Conservation (phyloP, 2,329 filamentous ascomycete genomes). For the Rhexocercosporidium sp. region DNA sequence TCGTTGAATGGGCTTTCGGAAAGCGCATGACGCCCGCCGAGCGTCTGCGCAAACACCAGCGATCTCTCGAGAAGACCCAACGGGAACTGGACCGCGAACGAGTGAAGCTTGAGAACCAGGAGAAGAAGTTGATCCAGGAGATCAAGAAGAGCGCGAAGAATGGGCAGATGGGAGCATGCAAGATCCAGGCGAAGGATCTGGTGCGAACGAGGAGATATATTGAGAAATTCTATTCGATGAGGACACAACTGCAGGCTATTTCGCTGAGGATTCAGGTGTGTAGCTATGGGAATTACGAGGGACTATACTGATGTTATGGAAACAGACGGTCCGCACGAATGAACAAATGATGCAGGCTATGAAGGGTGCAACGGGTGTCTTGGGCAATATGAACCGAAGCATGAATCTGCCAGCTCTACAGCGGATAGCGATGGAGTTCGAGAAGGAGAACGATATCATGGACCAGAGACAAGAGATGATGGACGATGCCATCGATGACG, state of each 20-base stretch:
- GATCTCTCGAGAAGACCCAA: constrained; percentile 96
- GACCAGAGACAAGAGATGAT: constrained; percentile 99
- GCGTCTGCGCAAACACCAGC: constrained; percentile 90
- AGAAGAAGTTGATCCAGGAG: constrained; percentile 94
- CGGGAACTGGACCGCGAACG: constrained; percentile 94
- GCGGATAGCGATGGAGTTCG: constrained; percentile 98
- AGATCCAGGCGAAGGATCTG: constrained; percentile 97
- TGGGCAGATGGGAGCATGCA: constrained; percentile 96
- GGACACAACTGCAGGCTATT: constrained; percentile 95
- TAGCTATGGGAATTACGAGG: neutral
- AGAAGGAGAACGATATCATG: constrained; percentile 99
- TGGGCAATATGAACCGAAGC: constrained; percentile 95
- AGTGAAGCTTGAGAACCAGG: constrained; percentile 95
- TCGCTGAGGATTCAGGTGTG: constrained; percentile 88
- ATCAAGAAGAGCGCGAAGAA: constrained; percentile 99
- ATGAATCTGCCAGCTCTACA: constrained; percentile 97
- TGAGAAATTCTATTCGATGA: constrained; percentile 98
- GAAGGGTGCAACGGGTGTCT: constrained; percentile 92
- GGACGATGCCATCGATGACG: constrained; percentile 98
- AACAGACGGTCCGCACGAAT: constrained; percentile 92
- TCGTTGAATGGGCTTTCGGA: constrained; percentile 98
- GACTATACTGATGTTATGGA: constrained; percentile 1
- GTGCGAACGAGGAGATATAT: constrained; percentile 93
- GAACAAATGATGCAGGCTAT: constrained; percentile 99
- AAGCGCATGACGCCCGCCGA: constrained; percentile 98